Base-by-base conservation (phyloP, 192 early-diverging fungal species). In the Mortierella hygrophila region DNA sequence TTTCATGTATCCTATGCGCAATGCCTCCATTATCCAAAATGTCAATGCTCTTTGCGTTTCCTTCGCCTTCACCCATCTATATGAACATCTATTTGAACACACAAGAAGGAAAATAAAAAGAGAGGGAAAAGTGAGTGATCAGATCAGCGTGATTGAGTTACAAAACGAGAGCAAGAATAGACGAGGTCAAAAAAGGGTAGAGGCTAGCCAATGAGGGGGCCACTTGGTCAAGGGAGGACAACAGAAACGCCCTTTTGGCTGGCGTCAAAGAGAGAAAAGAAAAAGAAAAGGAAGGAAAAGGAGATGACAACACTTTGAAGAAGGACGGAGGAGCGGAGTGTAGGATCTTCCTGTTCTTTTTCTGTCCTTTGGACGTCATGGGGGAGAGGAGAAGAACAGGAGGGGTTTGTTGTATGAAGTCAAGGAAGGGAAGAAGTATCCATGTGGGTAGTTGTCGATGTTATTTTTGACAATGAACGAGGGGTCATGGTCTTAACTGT, bases 331-430 rank as follows among this genome's bases (percentile, higher is more conserved):
- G 60, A 65, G 60, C 60, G 60, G 60, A 65, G 60, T 65, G 60
- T 7, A 65, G 60, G 60, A 65, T 65, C 60, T 65, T 65, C 60
- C 60, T 65, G 32, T 65, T 29, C 29, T 65, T 42, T 70, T 70
- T 41, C 41, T 42, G 69, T 70, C 26, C n/a, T 6, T 42, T 70
- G 69, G 16, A 20, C 69, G 40, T 70, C 69, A 70, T 70, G 23
- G 69, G 40, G 8, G 38, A 38, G 60, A 5, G 2, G 60, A 13
- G 13, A 0, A 49, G 16, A 32, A 1, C 15, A 49, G 20, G 13
- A 7, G 55, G 9, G n/a, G 3, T 40, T 0, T 8, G 29, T 65
- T 65, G 26, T 65, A 65, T 65, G 60, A 65, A 65, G 60, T 13
- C 29, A 65, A 4, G 60, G 3, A 7, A 65, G 5, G 2, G n/a